A percentile compares a stretch with the other conserved stretches of the same genome.
Evolutionary conservation across 2,329 filamentous ascomycete genomes (phyloP).

Genomic region (Venturia asperata): DNA sequence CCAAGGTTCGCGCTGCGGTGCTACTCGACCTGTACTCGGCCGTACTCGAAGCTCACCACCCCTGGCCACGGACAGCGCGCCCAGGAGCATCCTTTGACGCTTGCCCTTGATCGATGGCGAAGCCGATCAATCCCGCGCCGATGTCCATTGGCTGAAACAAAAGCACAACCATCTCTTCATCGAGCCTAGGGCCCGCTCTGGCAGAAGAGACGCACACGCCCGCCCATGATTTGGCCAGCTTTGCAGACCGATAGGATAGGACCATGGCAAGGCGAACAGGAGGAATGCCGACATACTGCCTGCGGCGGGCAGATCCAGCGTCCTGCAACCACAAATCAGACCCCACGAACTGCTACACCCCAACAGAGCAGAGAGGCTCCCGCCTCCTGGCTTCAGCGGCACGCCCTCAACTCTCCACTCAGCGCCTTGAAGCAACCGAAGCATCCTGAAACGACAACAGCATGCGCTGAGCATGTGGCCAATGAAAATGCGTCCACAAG

Average conservation of each 20-base stretch:
- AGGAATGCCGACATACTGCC: background rate
- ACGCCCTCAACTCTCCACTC: background rate
- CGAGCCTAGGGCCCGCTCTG: background rate
- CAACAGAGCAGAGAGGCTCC: background rate
- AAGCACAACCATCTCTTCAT: slow-evolving; percentile 2
- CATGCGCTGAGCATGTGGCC: background rate
- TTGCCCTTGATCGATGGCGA: slow-evolving; percentile 4
- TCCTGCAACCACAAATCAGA: background rate
- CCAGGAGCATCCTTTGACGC: background rate
- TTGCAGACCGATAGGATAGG: background rate
- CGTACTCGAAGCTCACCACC: background rate
- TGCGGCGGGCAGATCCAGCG: background rate
- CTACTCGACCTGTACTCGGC: background rate
- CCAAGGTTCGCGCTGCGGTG: no score
- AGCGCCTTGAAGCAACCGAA: slow-evolving; percentile 7
- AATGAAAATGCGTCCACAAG: background rate
- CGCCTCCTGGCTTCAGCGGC: slow-evolving; percentile 6
- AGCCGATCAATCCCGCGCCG: slow-evolving; percentile 1
- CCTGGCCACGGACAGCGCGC: background rate
- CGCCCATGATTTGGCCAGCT: background rate
- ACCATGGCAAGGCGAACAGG: background rate
- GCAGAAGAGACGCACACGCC: background rate
- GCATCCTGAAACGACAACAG: slow-evolving; percentile 7
- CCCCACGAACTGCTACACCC: background rate
- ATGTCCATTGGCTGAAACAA: slow-evolving; percentile 8